Base-by-base conservation (phyloP, 164 flowering plant species). In the Aristolochia californica region DNA sequence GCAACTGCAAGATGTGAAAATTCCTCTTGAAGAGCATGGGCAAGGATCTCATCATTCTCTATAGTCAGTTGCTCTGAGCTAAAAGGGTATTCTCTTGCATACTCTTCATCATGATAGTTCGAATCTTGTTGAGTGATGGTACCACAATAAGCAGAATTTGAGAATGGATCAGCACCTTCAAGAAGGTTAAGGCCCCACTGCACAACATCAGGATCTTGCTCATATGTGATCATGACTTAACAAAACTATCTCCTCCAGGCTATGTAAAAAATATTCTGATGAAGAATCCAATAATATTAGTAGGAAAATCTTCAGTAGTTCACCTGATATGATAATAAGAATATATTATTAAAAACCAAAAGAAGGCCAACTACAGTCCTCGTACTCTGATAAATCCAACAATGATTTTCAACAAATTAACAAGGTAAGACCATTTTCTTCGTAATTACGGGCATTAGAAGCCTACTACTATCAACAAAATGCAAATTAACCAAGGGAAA, bases 161-260 rank as follows among this genome's bases (percentile, higher is more conserved):
- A 65, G 16, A 43, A 61, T 5, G 66, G 71, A 8, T 80, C 75
- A 53, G 84, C 78, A 34, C 82, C 72, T 14, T 76, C 79, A 62
- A 89, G 78, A 65, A 83, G 77, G 75, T 80, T 80, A 53, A 83
- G 83, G 65, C 88, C 83, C 97, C 97, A 86, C 49, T 64, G 75
- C 65, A 80, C 69, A 71, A 87, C 80, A 73, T 89, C 97, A 20
- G 87, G 74, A 71, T 87, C 97, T 68, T 72, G 89, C 70, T 83
- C 88, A 52, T 75, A 68, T 22, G 70, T 56, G 45, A 70, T 62
- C 77, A 74, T 74, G 48, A 5, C 49, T 47, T 47, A 47, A 5
- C 49, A 47, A 20, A 17, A 47, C 13, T 16, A 4, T 47, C 21
- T 16, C 13, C 21, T 16, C 49, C 0, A 16, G 49, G 15, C 18